These are phyloP conservation scores for Gastrolobium bilobum DNA, from an alignment of 306 rosid genomes.

Conservation along the genomic window DNA sequence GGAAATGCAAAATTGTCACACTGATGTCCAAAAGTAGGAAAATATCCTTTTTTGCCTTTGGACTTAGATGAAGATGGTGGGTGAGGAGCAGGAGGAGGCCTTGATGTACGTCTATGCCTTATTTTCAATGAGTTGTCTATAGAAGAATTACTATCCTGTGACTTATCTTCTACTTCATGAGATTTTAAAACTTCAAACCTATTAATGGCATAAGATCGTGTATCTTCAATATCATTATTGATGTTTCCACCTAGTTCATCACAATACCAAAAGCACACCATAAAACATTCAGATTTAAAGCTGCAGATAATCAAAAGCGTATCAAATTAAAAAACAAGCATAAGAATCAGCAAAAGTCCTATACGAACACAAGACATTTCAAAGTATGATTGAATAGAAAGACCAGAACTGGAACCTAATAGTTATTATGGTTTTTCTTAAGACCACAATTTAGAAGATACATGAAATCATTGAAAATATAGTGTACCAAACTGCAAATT, in stretches of 20 bases:
- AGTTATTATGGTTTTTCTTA: neutral
- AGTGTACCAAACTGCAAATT: neutral
- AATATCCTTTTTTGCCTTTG: slow-evolving; percentile 45
- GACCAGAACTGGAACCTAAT: neutral
- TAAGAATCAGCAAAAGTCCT: slow-evolving; percentile 23
- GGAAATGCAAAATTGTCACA: slow-evolving; percentile 83
- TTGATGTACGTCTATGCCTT: slow-evolving; percentile 41
- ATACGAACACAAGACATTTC: slow-evolving; percentile 21
- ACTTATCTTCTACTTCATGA: slow-evolving; percentile 52
- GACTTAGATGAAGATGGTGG: slow-evolving; percentile 45
- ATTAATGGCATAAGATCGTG: slow-evolving; percentile 49
- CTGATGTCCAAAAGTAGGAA: slow-evolving; percentile 55
- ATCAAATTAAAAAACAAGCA: slow-evolving; percentile 27
- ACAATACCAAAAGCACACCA: slow-evolving; percentile 51
- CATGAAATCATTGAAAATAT: slow-evolving; percentile 1
- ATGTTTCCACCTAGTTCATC: slow-evolving; percentile 71
- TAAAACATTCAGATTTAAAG: slow-evolving; percentile 42
- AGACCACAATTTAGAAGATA: neutral
- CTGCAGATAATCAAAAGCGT: slow-evolving; percentile 42
- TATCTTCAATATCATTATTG: slow-evolving; percentile 60
- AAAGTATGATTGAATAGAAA: neutral
- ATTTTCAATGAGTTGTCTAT: slow-evolving; percentile 44
- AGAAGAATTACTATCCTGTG: slow-evolving; percentile 53
- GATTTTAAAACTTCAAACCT: slow-evolving; percentile 48
- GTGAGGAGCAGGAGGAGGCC: slow-evolving; percentile 46